Base-by-base conservation (phyloP, 805 yeast genomes). In the Ogataea trehaloabstinens region DNA sequence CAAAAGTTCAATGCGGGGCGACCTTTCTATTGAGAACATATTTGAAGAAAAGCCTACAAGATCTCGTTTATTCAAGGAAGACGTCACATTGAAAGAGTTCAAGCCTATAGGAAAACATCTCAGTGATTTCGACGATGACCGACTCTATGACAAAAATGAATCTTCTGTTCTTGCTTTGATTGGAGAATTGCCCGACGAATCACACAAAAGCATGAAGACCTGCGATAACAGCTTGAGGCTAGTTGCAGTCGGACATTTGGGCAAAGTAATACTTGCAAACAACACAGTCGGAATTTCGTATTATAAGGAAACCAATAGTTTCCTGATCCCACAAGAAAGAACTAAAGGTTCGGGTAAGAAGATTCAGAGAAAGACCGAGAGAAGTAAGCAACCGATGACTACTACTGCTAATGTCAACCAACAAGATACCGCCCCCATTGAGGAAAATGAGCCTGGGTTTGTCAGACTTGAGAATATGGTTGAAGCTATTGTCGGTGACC, bases 11-110 rank as follows among this genome's bases (percentile, higher is more conserved):
- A 13, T 29, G 35, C 18, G 29, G 21, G 16, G 12, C 19, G 21
- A 15, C 22, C 25, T 12, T 29, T 30, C 33, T 24, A 34, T 24
- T 30, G 38, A 20, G 12, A 8, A n/a, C 16, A 44, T 52, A 6
- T 38, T 51, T 35, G 31, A 39, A 33, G 5, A 39, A 31, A 40
- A 67, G 35, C 83, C 84, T 12, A 46, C 54, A 6, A 68, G 91
- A 56, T 51, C 56, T 2, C 73, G 78, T 40, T 74, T 73, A 38
- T 83, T 82, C 53, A 60, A 66, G 31, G 91, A 85, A 52, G 93
- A 84, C 61, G 77, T 82, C 11, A 60, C 68, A 17, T 63, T 79
- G 46, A 76, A 75, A 42, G 89, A 81, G 44, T 82, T 79, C 51
- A 62, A 67, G 20, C 73, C 82, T 4, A 64, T 84, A 13, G 72